Evolutionary conservation across 257 asterid genomes (phyloP).

Genomic region (Solanum lignicaule): DNA sequence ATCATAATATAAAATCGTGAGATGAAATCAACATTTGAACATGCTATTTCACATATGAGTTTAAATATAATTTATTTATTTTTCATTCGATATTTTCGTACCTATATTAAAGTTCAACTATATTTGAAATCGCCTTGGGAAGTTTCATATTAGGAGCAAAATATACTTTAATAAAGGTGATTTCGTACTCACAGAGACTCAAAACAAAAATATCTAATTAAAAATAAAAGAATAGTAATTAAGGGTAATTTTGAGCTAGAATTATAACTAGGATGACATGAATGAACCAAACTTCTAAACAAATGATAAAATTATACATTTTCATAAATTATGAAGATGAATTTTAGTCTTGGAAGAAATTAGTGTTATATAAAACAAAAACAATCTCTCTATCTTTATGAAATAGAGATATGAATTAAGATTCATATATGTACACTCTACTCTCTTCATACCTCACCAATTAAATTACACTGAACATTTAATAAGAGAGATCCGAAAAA

Average conservation of each 20-base stretch:
- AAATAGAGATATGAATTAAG: too few species aligned
- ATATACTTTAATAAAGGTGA: neutral
- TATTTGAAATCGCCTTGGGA: neutral
- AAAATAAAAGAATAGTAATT: neutral
- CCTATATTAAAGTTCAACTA: too few species aligned
- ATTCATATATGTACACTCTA: too few species aligned
- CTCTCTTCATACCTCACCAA: neutral
- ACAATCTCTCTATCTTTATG: neutral
- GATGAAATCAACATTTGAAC: too few species aligned
- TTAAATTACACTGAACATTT: too few species aligned
- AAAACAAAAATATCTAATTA: too few species aligned
- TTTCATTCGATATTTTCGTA: too few species aligned
- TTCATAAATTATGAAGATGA: neutral
- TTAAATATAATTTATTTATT: too few species aligned
- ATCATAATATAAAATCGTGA: too few species aligned
- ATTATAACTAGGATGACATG: neutral
- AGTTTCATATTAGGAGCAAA: neutral
- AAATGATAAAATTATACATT: too few species aligned
- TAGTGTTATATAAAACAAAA: neutral
- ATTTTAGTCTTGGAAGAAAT: neutral
- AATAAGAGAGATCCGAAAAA: rapidly evolving
- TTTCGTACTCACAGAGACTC: neutral
- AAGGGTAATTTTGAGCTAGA: neutral
- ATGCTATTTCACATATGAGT: too few species aligned
- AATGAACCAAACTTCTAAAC: neutral